A percentile compares a stretch with the other conserved stretches of the same genome.
phyloP scores from a whole-genome alignment of 148 eudicot species.

The Rhododendron mucronatum region DNA sequence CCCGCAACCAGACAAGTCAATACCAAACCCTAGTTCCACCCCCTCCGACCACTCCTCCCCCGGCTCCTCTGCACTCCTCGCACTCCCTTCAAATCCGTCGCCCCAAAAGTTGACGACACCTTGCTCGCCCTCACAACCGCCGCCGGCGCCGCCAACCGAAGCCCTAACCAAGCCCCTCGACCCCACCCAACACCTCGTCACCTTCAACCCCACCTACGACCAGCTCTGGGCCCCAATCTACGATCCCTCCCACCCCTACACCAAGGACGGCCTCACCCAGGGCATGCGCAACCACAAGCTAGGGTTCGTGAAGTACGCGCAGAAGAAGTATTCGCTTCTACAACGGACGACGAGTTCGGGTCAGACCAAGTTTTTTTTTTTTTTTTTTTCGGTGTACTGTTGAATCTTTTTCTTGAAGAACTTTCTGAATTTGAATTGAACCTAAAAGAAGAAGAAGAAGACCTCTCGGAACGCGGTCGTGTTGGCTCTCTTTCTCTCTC shows the following conservation, averaged over 20 bases:
- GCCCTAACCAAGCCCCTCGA: conserved; percentile 55
- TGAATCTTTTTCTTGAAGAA: too few species aligned
- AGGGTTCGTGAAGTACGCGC: conserved; percentile 40
- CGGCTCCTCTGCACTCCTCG: background rate
- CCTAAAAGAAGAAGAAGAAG: too few species aligned
- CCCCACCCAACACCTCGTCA: conserved; percentile 67
- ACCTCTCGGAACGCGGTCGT: too few species aligned
- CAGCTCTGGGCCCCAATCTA: conserved; percentile 94
- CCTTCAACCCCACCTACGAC: conserved; percentile 79
- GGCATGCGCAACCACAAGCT: conserved; percentile 85
- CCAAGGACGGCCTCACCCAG: conserved; percentile 85
- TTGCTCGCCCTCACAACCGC: conserved; percentile 58
- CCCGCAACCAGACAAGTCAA: too few species aligned
- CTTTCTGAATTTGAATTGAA: too few species aligned
- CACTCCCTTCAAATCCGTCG: conserved; percentile 63
- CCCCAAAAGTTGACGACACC: conserved; percentile 84
- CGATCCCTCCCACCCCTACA: conserved; percentile 87
- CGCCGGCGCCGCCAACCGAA: conserved; percentile 12
- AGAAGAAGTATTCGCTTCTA: too few species aligned
- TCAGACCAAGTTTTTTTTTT: too few species aligned
- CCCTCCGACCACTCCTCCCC: conserved; percentile 31
- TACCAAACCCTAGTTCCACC: too few species aligned
- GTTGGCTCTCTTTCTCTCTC: too few species aligned
- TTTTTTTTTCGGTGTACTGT: too few species aligned
- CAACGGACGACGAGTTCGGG: too few species aligned